Evolutionary conservation across 768 basidiomycete species (phyloP).

Genomic region (Lactifluus rugatus): DNA sequence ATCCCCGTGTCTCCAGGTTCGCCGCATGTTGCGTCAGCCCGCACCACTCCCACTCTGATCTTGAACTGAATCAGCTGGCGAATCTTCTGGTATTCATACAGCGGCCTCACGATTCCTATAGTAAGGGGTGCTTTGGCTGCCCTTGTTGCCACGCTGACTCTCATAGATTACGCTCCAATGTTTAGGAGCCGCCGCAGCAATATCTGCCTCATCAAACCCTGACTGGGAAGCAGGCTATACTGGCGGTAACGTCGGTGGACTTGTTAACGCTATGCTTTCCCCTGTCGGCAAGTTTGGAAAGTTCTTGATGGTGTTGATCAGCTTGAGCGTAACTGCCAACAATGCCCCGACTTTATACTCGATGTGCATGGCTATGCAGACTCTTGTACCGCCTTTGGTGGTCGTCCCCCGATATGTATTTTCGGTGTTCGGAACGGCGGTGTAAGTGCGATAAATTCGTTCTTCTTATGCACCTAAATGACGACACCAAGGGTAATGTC

Average conservation of each 20-base stretch:
- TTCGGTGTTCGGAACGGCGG: conserved; percentile 51
- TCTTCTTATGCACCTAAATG: neutral
- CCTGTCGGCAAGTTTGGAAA: conserved; percentile 61
- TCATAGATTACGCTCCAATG: conserved; percentile 35
- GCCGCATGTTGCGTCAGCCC: neutral
- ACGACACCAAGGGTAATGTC: conserved; percentile 44
- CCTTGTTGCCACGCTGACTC: conserved; percentile 7
- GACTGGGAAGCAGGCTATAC: conserved; percentile 48
- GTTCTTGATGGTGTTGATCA: conserved; percentile 60
- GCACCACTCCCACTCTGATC: neutral
- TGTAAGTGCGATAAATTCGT: conserved; percentile 34
- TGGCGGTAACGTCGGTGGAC: conserved; percentile 47
- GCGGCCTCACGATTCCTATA: conserved; percentile 51
- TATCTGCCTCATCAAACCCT: conserved; percentile 45
- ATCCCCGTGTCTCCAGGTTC: conserved; percentile 48
- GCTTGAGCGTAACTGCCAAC: conserved; percentile 71
- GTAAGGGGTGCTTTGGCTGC: conserved; percentile 30
- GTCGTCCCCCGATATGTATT: conserved; percentile 63
- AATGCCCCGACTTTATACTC: conserved; percentile 80
- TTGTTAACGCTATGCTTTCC: conserved; percentile 49
- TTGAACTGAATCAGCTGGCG: conserved; percentile 33
- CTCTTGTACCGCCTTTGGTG: conserved; percentile 49
- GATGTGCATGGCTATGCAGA: conserved; percentile 62
- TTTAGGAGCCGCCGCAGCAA: conserved; percentile 59
- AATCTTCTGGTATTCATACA: conserved; percentile 56